Base-by-base conservation (phyloP, 139 green algal genomes). In the Pleodorina starrii region DNA sequence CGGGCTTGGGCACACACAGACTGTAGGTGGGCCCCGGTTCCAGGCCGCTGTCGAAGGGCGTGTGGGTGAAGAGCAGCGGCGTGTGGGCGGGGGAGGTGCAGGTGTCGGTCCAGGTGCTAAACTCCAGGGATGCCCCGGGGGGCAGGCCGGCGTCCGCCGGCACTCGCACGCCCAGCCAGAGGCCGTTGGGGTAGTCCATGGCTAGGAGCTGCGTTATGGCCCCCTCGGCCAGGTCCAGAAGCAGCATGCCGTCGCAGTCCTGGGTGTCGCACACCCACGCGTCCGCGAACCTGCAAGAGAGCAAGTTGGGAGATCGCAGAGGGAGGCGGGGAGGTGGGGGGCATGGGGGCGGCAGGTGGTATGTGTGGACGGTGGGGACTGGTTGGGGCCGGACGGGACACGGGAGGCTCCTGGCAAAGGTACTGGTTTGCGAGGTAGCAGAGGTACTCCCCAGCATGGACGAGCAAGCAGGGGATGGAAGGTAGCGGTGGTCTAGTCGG, bases 1-100 rank as follows among this genome's bases (percentile, higher is more conserved):
- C 42, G 29, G 72, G 72, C 25, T 17, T 44, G 40, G 63, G 25
- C 42, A 80, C 42, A 38, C 72, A 80, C 25, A 57, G 10, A 40
- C 40, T 59, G 72, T 38, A 80, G 43, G 72, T 59, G 72, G 72
- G 72, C 23, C 40, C 72, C 17, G 72, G 72, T 17, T 80, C 72
- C 4, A 80, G 72, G 40, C 72, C 43, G 27, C 40, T 59, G 72
- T 80, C 72, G 40, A 80, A 59, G 72, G 72, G 72, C 25, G 72
- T 80, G 72, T 80, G 40, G 72, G 14, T 59, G 35, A 80, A 38
- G 7, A 80, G 72, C 40, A 80, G 40, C 29, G 72, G 35, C 9
- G 72, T 57, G 40, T 35, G 40, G 16, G 17, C 9, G 40, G 72
- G 6, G 40, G 16, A 11, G 40, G 72, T 25, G 40, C 72, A 80